These are phyloP conservation scores for Zizania palustris DNA, from an alignment of 202 grass and related monocot genomes.

Conservation along the genomic window DNA sequence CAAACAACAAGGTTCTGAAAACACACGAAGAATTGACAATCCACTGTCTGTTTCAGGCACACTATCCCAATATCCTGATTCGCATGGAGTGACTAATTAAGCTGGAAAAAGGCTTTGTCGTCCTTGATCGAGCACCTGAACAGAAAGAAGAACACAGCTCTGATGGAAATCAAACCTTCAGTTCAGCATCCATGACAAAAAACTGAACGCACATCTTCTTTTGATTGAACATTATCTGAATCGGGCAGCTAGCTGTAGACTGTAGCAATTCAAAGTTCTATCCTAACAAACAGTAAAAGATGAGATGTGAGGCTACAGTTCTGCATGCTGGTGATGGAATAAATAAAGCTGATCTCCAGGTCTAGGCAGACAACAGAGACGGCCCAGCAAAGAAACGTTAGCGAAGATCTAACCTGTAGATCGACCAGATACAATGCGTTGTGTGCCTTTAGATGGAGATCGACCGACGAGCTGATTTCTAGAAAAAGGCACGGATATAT, in stretches of 20 bases:
- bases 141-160: no score
- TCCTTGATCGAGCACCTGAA: neutral
- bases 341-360: conserved; percentile 22
- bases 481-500: conserved; percentile 24
- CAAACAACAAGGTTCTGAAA: neutral
- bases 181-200: neutral
- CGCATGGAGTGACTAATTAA: neutral
- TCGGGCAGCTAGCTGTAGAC: neutral
- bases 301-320: neutral
- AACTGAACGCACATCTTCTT: neutral
- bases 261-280: neutral
- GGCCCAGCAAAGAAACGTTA: neutral
- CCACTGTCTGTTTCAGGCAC: neutral
- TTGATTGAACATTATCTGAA: neutral
- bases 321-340: neutral
- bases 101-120: neutral
- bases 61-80: neutral
- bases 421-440: conserved; percentile 17
- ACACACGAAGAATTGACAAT: conserved; percentile 1
- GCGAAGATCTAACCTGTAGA: conserved; percentile 9
- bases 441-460: conserved; percentile 18
- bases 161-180: neutral
- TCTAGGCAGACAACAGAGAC: conserved; percentile 39
- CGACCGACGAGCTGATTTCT: conserved; percentile 12
- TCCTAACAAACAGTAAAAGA: conserved; percentile 19